A percentile compares a stretch with the other conserved stretches of the same genome.
These are phyloP conservation scores for Durio zibethinus DNA, from an alignment of 345 rosid genomes.

Conservation along the genomic window DNA sequence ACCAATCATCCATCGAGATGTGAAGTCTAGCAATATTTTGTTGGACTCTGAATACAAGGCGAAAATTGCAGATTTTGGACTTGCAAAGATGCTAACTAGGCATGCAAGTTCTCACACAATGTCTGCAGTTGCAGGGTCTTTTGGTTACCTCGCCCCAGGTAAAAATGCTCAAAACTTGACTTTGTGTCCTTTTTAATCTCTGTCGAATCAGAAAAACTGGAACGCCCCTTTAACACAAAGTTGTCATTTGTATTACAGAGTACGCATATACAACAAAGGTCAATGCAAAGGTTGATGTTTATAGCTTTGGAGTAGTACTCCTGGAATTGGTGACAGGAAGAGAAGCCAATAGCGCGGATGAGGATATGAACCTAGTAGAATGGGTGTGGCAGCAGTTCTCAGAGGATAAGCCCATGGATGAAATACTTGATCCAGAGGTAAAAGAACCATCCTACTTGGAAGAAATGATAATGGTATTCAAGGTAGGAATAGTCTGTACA, in stretches of 20 bases:
- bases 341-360: background rate
- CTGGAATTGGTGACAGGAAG: slow-evolving; percentile 10
- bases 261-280: slow-evolving; percentile 3
- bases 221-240: background rate
- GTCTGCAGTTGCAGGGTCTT: slow-evolving; percentile 89
- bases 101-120: slow-evolving; percentile 63
- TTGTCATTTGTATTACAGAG: background rate
- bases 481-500: slow-evolving; percentile 2
- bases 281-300: slow-evolving; percentile 4
- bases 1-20: slow-evolving; percentile 78
- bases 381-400: slow-evolving; percentile 3
- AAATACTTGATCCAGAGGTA: slow-evolving; percentile 6
- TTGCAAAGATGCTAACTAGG: slow-evolving; percentile 67
- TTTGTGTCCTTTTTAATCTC: background rate
- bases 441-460: background rate
- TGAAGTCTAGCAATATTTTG: slow-evolving; percentile 85
- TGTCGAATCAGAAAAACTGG: background rate
- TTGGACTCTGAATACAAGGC: slow-evolving; percentile 73
- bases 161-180: background rate
- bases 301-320: slow-evolving; percentile 6
- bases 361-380: background rate
- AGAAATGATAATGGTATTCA: background rate
- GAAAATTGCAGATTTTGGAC: slow-evolving; percentile 85
- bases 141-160: slow-evolving; percentile 94
- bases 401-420: background rate